These are phyloP conservation scores for Ramularia collo-cygni DNA, from an alignment of 2,329 filamentous ascomycete species.

Conservation along the genomic window DNA sequence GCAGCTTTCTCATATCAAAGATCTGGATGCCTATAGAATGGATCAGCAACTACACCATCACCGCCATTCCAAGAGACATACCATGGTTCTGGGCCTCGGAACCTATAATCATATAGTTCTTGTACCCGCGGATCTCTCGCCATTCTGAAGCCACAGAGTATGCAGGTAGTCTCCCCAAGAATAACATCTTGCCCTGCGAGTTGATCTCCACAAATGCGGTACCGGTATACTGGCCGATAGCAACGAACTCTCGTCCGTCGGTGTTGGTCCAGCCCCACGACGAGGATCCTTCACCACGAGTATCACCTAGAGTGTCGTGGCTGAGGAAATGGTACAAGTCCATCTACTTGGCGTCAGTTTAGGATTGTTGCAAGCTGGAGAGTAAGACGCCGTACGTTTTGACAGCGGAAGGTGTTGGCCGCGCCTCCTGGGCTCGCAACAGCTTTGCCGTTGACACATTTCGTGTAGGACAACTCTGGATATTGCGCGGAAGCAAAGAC, in stretches of 20 bases:
- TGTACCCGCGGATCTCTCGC: too few species aligned
- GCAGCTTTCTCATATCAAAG: slow-evolving; percentile 54
- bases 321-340: slow-evolving; percentile 45
- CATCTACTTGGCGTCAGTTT: too few species aligned
- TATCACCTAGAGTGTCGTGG: slow-evolving; percentile 48
- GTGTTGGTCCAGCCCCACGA: slow-evolving; percentile 50
- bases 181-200: slow-evolving; percentile 43
- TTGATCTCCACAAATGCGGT: slow-evolving; percentile 49
- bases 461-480: slow-evolving; percentile 5
- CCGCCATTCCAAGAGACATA: not conserved
- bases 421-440: slow-evolving; percentile 1
- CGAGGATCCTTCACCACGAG: slow-evolving; percentile 35
- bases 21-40: too few species aligned
- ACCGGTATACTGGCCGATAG: slow-evolving; percentile 49
- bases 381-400: too few species aligned
- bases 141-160: slow-evolving; percentile 3
- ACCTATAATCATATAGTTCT: slow-evolving; percentile 4
- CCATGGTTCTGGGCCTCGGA: slow-evolving; percentile 2
- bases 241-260: slow-evolving; percentile 47
- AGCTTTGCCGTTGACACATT: slow-evolving; percentile 3
- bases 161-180: slow-evolving; percentile 44
- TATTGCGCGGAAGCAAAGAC: too few species aligned
- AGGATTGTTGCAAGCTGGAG: too few species aligned
- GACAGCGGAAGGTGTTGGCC: slow-evolving; percentile 7
- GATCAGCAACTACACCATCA: too few species aligned